Evolutionary conservation across 306 rosid genomes (phyloP).

Genomic region (Aeschynomene evenia): DNA sequence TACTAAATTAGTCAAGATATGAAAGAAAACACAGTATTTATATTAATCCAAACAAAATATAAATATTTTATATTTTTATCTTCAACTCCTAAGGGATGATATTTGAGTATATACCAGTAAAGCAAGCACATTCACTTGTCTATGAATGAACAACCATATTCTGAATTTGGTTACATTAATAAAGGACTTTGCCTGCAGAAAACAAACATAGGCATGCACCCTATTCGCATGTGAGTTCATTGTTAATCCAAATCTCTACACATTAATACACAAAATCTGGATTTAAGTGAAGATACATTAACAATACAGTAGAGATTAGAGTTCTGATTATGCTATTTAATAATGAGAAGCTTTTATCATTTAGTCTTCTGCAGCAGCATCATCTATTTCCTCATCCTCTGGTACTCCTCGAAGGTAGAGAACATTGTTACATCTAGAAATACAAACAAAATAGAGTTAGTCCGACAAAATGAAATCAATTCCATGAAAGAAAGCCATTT

Average conservation of each 20-base stretch:
- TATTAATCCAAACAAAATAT: too few species aligned
- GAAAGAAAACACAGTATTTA: too few species aligned
- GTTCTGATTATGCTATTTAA: not conserved
- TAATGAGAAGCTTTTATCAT: slow-evolving; percentile 21
- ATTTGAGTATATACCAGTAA: too few species aligned
- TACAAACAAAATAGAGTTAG: not conserved
- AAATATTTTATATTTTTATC: too few species aligned
- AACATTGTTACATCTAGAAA: slow-evolving; percentile 84
- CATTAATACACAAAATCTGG: slow-evolving; percentile 17
- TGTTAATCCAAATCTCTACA: slow-evolving; percentile 29
- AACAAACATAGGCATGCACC: slow-evolving; percentile 6
- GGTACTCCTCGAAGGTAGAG: slow-evolving; percentile 95
- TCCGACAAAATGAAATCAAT: too few species aligned
- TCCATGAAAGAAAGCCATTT: not conserved
- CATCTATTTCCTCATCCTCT: slow-evolving; percentile 95
- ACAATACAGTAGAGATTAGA: not conserved
- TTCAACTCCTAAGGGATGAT: too few species aligned
- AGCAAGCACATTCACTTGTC: too few species aligned
- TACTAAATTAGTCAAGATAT: too few species aligned
- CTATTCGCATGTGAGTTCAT: not conserved
- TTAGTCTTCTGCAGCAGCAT: slow-evolving; percentile 74
- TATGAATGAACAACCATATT: too few species aligned
- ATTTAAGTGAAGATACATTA: slow-evolving; percentile 11
- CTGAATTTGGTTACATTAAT: too few species aligned
- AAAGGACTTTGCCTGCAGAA: too few species aligned